Evolutionary conservation across 805 yeast genomes (phyloP), one percentile per base, ranked within the genome.

Genomic region (Saturnispora bothae): DNA sequence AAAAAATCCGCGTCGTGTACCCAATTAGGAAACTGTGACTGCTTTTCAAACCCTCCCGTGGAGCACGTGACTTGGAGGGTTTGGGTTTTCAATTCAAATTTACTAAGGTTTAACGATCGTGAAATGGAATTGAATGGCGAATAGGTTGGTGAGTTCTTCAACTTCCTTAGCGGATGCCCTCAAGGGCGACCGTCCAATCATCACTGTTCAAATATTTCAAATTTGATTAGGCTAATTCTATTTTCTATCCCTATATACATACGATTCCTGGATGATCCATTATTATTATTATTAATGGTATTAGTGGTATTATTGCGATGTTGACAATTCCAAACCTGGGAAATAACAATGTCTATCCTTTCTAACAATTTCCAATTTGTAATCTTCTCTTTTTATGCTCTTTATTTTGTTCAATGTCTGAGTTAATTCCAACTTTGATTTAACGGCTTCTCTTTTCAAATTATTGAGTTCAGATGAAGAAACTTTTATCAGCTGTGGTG

Each of bases 141-240:
- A n/a, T n/a, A n/a, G n/a, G n/a, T 7, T 69, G 72, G 72, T 67
- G 71, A 65, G 70, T 65, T 58, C 60, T 59, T 55, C 4, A 66
- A 65, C 63, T 65, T 47, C 71, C 72, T 66, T 66, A 65, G 71
- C 69, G 71, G 70, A 65, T 68, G 63, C 70, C 69, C 28, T 15
- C 62, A 56, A 57, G 54, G 65, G 72, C 73, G 62, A 67, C 71
- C 71, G 71, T 65, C 71, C 71, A 67, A 68, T 62, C 55, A 58
- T n/a, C n/a, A n/a, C 58, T 22, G 21, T 18, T 31, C 12, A 19
- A 5, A 31, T 5, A 15, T 23, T 18, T 22, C 19, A 28, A 8
- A 19, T n/a, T n/a, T n/a, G n/a, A n/a, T n/a, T n/a, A n/a, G n/a
- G n/a, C n/a, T n/a, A n/a, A n/a, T n/a, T n/a, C n/a, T n/a, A n/a